Evolutionary conservation across 164 flowering plant genomes (phyloP).

Genomic region (Magnolia changhungtana): DNA sequence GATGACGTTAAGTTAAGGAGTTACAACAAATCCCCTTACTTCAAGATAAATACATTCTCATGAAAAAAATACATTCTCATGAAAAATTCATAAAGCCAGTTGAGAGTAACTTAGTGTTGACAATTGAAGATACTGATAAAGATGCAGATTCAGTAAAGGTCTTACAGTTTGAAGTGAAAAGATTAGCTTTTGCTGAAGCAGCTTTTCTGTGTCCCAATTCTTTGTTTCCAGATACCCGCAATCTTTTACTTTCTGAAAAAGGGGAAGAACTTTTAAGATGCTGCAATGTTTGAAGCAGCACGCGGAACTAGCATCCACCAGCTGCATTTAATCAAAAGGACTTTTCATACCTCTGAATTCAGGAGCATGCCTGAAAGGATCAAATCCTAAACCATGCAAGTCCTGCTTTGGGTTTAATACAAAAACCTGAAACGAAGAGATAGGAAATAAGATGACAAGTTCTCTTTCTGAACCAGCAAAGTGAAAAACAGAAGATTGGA

Average conservation of each 20-base stretch:
- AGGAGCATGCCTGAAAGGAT: slow-evolving; percentile 95
- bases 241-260: slow-evolving; percentile 65
- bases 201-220: slow-evolving; percentile 30
- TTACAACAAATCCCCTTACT: slow-evolving; percentile 3
- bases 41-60: background rate
- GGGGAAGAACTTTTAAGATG: slow-evolving; percentile 1
- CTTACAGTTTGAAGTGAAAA: slow-evolving; percentile 62
- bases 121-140: background rate
- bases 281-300: slow-evolving; percentile 1
- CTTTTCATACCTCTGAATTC: slow-evolving; percentile 69
- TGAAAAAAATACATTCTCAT: background rate
- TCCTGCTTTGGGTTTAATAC: slow-evolving; percentile 85
- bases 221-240: slow-evolving; percentile 35
- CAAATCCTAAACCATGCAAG: slow-evolving; percentile 90
- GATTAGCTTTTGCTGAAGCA: slow-evolving; percentile 39
- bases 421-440: slow-evolving; percentile 46
- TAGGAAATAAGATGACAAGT: background rate
- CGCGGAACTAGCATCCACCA: background rate
- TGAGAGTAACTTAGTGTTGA: background rate
- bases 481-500: background rate
- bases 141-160: slow-evolving; percentile 2
- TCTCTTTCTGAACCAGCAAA: background rate
- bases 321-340: background rate
- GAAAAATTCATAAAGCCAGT: background rate
- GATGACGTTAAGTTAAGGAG: slow-evolving; percentile 27